Percentiles rank a stretch among this genome's conserved stretches.
These are phyloP conservation scores for Artemisia tridentata DNA, from an alignment of 129 eudicot genomes.

Conservation along the genomic window DNA sequence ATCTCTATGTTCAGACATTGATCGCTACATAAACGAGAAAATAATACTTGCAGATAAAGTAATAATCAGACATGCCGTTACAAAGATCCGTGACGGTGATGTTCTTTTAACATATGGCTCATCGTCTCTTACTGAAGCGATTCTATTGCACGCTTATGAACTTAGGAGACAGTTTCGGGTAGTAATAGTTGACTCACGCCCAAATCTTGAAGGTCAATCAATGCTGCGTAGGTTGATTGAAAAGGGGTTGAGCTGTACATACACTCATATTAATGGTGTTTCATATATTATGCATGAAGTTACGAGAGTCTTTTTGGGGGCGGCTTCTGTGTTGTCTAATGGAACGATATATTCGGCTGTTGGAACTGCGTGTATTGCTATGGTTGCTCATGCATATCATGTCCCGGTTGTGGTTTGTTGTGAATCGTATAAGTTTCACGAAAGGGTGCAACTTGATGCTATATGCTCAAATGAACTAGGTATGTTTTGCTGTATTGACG, in stretches of 20 bases:
- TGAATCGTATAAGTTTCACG: constrained; percentile 95
- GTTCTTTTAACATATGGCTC: background rate
- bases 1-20: too few species aligned
- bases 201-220: constrained; percentile 84
- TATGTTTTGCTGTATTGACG: constrained; percentile 26
- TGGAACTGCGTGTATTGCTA: constrained; percentile 88
- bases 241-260: constrained; percentile 82
- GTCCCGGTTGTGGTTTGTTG: constrained; percentile 92
- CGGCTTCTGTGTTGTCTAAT: constrained; percentile 83
- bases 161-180: constrained; percentile 80
- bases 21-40: too few species aligned
- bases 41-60: background rate
- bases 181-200: constrained; percentile 89
- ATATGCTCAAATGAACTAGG: constrained; percentile 94
- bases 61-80: background rate
- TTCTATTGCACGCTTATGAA: constrained; percentile 73
- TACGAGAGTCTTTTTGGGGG: constrained; percentile 76
- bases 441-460: constrained; percentile 92
- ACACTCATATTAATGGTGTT: constrained; percentile 83
- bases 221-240: constrained; percentile 70
- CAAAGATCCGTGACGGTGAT: background rate
- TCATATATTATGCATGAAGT: constrained; percentile 94
- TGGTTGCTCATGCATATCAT: constrained; percentile 86
- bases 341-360: constrained; percentile 85
- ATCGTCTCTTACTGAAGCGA: constrained; percentile 43